Evolutionary conservation across 2,329 filamentous ascomycete genomes (phyloP).

Genomic region (Pseudogymnoascus sp.): DNA sequence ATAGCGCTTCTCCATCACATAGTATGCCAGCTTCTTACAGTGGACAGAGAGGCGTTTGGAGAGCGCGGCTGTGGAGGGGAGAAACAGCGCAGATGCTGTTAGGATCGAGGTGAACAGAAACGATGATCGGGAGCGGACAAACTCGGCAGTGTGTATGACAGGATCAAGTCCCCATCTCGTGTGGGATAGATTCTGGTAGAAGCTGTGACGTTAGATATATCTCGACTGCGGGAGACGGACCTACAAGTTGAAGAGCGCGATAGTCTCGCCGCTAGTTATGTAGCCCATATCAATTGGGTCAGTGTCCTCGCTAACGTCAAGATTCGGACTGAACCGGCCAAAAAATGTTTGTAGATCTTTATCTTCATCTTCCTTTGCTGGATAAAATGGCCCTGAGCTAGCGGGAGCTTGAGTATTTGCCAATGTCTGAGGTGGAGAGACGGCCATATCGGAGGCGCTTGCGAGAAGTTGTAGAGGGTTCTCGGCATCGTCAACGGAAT

Average conservation of each 20-base stretch:
- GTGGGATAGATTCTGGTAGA: slow-evolving; percentile 61
- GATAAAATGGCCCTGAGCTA: slow-evolving; percentile 14
- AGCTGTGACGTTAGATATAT: slow-evolving; percentile 35
- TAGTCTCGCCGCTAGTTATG: slow-evolving; percentile 56
- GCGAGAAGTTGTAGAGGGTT: slow-evolving; percentile 67
- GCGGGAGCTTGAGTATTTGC: slow-evolving; percentile 10
- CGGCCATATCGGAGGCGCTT: slow-evolving; percentile 55
- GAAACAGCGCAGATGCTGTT: slow-evolving; percentile 58
- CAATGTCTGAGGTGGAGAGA: slow-evolving; percentile 12
- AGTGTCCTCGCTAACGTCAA: slow-evolving; percentile 54
- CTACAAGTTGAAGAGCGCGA: slow-evolving; percentile 56
- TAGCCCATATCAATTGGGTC: slow-evolving; percentile 63
- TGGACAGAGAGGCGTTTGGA: slow-evolving; percentile 59
- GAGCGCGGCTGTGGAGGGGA: slow-evolving; percentile 53
- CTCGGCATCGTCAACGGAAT: slow-evolving; percentile 63
- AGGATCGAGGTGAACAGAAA: slow-evolving; percentile 66
- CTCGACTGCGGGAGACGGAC: slow-evolving; percentile 18
- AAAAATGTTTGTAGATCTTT: slow-evolving; percentile 56
- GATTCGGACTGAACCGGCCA: slow-evolving; percentile 50
- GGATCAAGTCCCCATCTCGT: slow-evolving; percentile 68
- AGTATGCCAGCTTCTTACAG: slow-evolving; percentile 51
- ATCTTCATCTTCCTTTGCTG: slow-evolving; percentile 32
- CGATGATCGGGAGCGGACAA: slow-evolving; percentile 57
- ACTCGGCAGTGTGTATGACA: slow-evolving; percentile 53
- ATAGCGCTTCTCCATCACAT: slow-evolving; percentile 51